Base-by-base conservation (phyloP, 129 eudicot species). In the Saposhnikovia divaricata region DNA sequence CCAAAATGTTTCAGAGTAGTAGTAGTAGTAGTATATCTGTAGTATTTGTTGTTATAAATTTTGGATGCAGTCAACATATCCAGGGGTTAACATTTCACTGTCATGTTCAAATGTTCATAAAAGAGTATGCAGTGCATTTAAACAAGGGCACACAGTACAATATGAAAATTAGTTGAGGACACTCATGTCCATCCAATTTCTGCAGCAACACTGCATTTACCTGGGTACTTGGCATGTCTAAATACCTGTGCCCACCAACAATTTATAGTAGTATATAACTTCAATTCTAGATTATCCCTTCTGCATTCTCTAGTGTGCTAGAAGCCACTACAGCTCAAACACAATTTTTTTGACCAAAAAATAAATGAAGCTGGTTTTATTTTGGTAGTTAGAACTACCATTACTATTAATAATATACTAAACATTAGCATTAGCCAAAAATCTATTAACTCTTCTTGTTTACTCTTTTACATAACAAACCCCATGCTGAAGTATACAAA, bases 321-420 rank as follows among this genome's bases (percentile, higher is more conserved):
- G 74, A 80, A 80, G 83, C 83, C 45, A 39, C 37, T 69, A 72
- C 83, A 80, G 78, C 83, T 74, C 79, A 57, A 57, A n/a, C 6
- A 27, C 81, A 46, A 14, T 27, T 19, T 57, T 40, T 47, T 81
- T 6, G 21, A 4, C 19, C 12, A 46, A 45, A 46, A 72, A 14
- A 70, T 25, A 31, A 73, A 51, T 77, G 37, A 74, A 68, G 34
- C 65, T 23, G 14, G 6, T 50, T 21, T 57, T 27, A 37, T 53
- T 77, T 77, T 9, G 21, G 70, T 74, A 21, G 83, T 57, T 80
- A 69, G 61, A 80, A 57, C 83, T 6, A 72, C 42, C 43, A 73
- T 74, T 51, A 44, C 47, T 74, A 44, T 44, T 44, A 42, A 42
- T 42, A 73, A 31, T 31, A 23, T 72, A 71, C 23, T 51, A 51